Evolutionary conservation across 2,329 filamentous ascomycete genomes (phyloP), one percentile per base, ranked within the genome.

Genomic region (Microcyclosporella mali): DNA sequence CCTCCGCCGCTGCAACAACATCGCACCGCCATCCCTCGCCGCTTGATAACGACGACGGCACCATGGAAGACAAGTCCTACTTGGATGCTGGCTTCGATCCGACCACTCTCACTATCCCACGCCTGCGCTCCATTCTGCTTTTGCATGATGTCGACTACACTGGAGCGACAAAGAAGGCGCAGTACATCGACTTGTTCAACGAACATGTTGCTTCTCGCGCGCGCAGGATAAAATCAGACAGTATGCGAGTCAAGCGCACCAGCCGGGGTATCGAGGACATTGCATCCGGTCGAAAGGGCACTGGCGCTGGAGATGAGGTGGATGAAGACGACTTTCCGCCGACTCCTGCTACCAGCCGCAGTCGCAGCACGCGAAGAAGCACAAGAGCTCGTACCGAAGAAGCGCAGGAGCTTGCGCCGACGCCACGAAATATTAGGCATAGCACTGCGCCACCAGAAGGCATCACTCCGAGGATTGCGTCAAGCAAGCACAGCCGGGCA

Each of bases 21-120:
- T 21, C 9, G 3, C 30, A 31, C 16, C 29, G 19, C 30, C 29
- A n/a, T 12, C 17, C 3, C 31, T 10, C 6, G 21, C 21, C 4
- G 21, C 21, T 25, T 25, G 21, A 17, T n/a, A 25, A 27, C 42
- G 25, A n/a, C 25, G 16, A 32, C n/a, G 16, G n/a, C 37, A 37
- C 12, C 46, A 62, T 62, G 59, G 70, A 79, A 51, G 85, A 89
- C 54, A 67, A 83, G 55, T 85, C 88, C 54, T 98, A 97, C 64
- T 81, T 97, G 25, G 81, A 89, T 60, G 77, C 86, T 41, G 86
- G 79, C 57, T 97, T 95, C 64, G 88, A 98, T 63, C 81, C 92
- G 15, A 75, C 77, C 60, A 79, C 77, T 51, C 78, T 97, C 51
- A 97, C 88, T 1, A 81, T 97, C 37, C 88, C 92, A 19, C 84